These are phyloP conservation scores for Metschnikowia borealis DNA, from an alignment of 805 yeast species.

Conservation along the genomic window DNA sequence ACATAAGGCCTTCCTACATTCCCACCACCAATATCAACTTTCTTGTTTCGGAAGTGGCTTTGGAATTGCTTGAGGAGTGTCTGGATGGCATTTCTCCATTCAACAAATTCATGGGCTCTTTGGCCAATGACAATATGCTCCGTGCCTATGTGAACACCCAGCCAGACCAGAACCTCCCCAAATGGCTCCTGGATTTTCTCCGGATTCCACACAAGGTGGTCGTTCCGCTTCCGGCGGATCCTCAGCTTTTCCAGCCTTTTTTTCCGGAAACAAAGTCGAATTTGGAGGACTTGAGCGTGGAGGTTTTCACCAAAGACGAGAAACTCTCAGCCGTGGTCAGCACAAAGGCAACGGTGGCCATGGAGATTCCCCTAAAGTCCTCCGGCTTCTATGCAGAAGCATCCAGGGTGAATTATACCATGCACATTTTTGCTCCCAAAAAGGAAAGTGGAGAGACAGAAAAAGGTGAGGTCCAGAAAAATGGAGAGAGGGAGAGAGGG, in stretches of 20 bases:
- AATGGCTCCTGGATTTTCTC: background rate
- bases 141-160: background rate
- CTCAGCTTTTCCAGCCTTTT: background rate
- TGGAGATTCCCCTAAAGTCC: background rate
- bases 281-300: background rate
- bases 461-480: background rate
- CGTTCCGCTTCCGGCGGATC: background rate
- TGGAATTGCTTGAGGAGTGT: slow-evolving; percentile 19
- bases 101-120: slow-evolving; percentile 19
- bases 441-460: background rate
- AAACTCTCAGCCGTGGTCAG: background rate
- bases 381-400: background rate
- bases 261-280: background rate
- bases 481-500: too few species aligned
- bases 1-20: slow-evolving; percentile 13
- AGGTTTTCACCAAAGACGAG: background rate
- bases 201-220: background rate
- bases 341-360: background rate
- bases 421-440: background rate
- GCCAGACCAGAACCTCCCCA: background rate
- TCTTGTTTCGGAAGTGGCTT: slow-evolving; percentile 18
- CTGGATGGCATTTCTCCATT: slow-evolving; percentile 19
- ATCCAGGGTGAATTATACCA: background rate
- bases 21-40: slow-evolving; percentile 21
- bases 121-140: slow-evolving; percentile 16